These are phyloP conservation scores for Panellus pusillus DNA, from an alignment of 768 basidiomycete genomes.

Conservation along the genomic window DNA sequence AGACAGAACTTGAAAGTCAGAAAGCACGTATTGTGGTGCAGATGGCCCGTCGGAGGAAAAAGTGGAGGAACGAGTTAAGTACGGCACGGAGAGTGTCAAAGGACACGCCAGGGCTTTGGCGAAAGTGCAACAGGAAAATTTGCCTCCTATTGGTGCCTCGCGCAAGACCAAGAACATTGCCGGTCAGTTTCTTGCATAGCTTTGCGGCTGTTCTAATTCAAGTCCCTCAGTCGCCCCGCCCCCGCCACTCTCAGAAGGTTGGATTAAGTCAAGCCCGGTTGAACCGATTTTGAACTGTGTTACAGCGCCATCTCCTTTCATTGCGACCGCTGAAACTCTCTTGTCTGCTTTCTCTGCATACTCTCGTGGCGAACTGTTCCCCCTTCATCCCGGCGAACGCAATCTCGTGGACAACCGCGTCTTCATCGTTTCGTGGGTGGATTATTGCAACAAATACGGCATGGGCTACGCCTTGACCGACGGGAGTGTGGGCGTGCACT, in stretches of 20 bases:
- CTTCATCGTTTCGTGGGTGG: constrained; percentile 98
- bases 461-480: constrained; percentile 98
- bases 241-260: constrained; percentile 2
- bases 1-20: constrained; percentile 84
- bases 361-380: constrained; percentile 54
- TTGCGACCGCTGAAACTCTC: constrained; percentile 27
- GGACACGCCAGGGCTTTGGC: background rate
- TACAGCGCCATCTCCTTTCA: constrained; percentile 17
- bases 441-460: constrained; percentile 99
- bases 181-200: constrained; percentile 1
- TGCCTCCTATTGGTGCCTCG: constrained; percentile 12
- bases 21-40: constrained; percentile 93
- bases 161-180: constrained; percentile 7
- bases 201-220: constrained; percentile 1
- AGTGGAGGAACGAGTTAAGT: constrained; percentile 29
- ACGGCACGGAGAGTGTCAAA: constrained; percentile 19
- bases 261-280: background rate
- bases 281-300: background rate
- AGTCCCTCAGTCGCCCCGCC: constrained; percentile 2
- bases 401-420: constrained; percentile 66
- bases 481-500: constrained; percentile 92
- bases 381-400: constrained; percentile 34
- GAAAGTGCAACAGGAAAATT: constrained; percentile 18
- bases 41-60: constrained; percentile 62
- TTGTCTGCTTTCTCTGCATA: constrained; percentile 68